phyloP scores from a whole-genome alignment of 2,329 filamentous ascomycete genomes.

The Neofusicoccum parvum region DNA sequence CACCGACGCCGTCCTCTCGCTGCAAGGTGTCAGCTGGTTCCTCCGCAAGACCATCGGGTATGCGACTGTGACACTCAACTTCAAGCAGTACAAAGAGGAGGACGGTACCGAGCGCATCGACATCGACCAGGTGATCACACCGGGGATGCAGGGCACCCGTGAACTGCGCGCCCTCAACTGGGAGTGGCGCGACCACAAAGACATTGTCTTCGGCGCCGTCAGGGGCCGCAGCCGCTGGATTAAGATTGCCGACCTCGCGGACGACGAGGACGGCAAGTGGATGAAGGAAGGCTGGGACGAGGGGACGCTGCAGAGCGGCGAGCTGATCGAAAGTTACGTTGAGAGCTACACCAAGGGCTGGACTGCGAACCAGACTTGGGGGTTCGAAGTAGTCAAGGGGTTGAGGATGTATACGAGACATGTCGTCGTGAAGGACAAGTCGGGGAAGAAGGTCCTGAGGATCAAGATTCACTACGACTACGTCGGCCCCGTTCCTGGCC shows the following conservation, averaged over 20 bases:
- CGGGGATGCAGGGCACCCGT: constrained; percentile 68
- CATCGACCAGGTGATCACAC: constrained; percentile 67
- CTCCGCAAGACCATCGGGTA: constrained; percentile 70
- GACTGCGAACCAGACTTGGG: constrained; percentile 38
- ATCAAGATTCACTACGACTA: constrained; percentile 2
- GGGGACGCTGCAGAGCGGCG: constrained; percentile 29
- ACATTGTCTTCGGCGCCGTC: constrained; percentile 79
- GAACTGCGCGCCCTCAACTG: constrained; percentile 63
- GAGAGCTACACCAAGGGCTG: constrained; percentile 39
- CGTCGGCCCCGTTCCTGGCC: background rate
- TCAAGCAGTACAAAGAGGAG: constrained; percentile 53
- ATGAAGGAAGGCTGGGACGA: constrained; percentile 30
- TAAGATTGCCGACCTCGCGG: constrained; percentile 30
- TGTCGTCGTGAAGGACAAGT: constrained; percentile 37
- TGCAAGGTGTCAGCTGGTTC: constrained; percentile 63
- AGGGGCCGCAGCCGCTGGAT: constrained; percentile 60
- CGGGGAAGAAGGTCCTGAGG: constrained; percentile 21
- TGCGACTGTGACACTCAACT: constrained; percentile 68
- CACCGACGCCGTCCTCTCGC: constrained; percentile 67
- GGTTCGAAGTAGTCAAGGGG: constrained; percentile 34
- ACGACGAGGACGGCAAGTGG: background rate
- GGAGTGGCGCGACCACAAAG: constrained; percentile 65
- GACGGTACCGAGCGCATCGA: constrained; percentile 53
- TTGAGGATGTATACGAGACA: constrained; percentile 36
- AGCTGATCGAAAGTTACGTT: constrained; percentile 34